Evolutionary conservation across 176 grass and related monocot species (phyloP), one percentile per base, ranked within the genome.

Genomic region (Phragmites australis): DNA sequence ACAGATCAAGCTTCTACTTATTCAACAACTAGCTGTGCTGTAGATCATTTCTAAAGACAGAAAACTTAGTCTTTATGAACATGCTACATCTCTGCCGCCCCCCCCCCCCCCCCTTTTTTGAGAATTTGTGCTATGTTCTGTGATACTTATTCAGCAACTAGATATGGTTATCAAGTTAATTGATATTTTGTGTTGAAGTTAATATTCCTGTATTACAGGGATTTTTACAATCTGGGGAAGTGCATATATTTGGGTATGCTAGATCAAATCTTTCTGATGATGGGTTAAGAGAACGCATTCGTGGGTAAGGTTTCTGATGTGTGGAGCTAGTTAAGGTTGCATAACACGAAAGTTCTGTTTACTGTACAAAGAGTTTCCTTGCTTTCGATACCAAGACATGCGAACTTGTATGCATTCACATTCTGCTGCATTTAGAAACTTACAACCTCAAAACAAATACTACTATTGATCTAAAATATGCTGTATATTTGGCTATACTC

Each of bases 241-340:
- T 98, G 51, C 90, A 87, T 82, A 98, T 98, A 84, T 91, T 98
- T 88, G 92, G 96, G 41, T 98, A 98, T 76, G 96, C 96, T 31
- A 82, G 96, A 81, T 86, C 96, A 78, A 86, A 98, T 81, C 78
- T 98, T 86, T 95, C 92, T 73, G 90, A 98, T 84, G 88, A 98
- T 72, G 92, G 88, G 7, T 81, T 98, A 81, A 98, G 92, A 87
- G 82, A 83, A 30, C 88, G 92, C 26, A 94, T 98, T 77, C 77
- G 83, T 70, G 90, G 83, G 92, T 98, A 93, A 81, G 61, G 58
- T 88, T 78, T 80, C 44, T 80, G 27, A 81, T 86, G 60, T 26
- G 43, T 84, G n/a, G 32, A 51, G 29, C 34, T 57, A 76, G 52
- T 44, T 62, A 66, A 72, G 11, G 50, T 66, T 59, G 55, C 39